phyloP scores from a whole-genome alignment of 2,329 filamentous ascomycete species.

The Plenodomus biglobosus region DNA sequence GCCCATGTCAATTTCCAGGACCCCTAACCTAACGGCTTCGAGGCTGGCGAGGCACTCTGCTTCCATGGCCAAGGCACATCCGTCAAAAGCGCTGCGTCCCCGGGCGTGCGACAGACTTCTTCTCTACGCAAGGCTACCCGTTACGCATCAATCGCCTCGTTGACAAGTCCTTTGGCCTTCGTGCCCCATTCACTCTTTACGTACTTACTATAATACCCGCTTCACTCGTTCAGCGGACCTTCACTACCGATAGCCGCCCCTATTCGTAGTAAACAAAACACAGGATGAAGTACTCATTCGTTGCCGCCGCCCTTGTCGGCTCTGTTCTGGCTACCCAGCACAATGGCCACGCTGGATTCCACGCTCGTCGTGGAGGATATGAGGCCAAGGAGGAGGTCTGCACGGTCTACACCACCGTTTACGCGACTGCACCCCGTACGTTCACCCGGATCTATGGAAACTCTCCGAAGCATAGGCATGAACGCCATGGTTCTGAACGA shows the following conservation, averaged over 20 bases:
- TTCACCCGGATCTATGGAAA: constrained; percentile 11
- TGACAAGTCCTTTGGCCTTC: constrained; percentile 37
- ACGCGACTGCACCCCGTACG: constrained; percentile 50
- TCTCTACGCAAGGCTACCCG: constrained; percentile 37
- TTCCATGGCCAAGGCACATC: constrained; percentile 23
- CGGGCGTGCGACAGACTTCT: constrained; percentile 20
- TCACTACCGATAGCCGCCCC: constrained; percentile 36
- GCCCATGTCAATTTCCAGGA: constrained; percentile 31
- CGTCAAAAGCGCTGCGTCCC: constrained; percentile 37
- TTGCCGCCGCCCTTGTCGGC: constrained; percentile 60
- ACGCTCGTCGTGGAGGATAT: constrained; percentile 54
- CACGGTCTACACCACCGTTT: constrained; percentile 68
- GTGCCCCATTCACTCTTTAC: constrained; percentile 44
- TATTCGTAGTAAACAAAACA: constrained; percentile 39
- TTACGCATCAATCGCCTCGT: constrained; percentile 39
- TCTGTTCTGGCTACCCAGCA: constrained; percentile 62
- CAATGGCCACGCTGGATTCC: constrained; percentile 64
- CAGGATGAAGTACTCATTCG: constrained; percentile 74
- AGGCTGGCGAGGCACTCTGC: constrained; percentile 13
- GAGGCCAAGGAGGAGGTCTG: constrained; percentile 61
- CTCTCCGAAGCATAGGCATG: not conserved
- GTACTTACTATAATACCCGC: constrained; percentile 56
- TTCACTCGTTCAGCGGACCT: constrained; percentile 89
- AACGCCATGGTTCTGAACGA: not conserved
- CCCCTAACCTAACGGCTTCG: constrained; percentile 36